phyloP scores from a whole-genome alignment of 805 yeast species.

The Candida sakaeoensis region DNA sequence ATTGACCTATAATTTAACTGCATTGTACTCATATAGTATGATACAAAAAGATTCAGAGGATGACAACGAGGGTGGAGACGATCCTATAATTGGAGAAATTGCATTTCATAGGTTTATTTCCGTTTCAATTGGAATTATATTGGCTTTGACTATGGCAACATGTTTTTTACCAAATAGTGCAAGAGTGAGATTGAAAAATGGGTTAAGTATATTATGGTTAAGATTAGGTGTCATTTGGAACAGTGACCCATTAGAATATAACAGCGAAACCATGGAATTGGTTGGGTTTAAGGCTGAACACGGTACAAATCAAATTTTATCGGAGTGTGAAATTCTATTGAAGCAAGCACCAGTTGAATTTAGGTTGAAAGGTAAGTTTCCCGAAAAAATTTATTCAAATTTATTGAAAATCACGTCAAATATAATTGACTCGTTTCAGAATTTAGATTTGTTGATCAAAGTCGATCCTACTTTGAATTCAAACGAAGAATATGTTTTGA shows the following conservation, averaged over 20 bases:
- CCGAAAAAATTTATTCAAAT: constrained; percentile 46
- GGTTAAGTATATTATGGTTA: constrained; percentile 69
- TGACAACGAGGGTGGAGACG: constrained; percentile 65
- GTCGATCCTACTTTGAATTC: constrained; percentile 52
- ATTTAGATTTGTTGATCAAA: constrained; percentile 63
- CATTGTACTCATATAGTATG: constrained; percentile 69
- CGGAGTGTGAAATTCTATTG: constrained; percentile 56
- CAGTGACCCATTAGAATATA: constrained; percentile 59
- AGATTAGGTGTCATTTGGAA: constrained; percentile 81
- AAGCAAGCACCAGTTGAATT: constrained; percentile 75
- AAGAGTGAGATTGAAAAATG: constrained; percentile 59
- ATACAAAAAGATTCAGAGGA: constrained; percentile 53
- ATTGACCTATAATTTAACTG: constrained; percentile 74
- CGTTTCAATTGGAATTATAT: constrained; percentile 66
- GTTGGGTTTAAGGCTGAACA: constrained; percentile 44
- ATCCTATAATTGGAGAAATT: constrained; percentile 67
- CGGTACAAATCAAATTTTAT: constrained; percentile 52
- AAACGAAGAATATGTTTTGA: constrained; percentile 55
- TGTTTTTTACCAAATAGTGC: constrained; percentile 74
- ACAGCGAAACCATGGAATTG: constrained; percentile 20
- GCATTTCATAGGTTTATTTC: constrained; percentile 76
- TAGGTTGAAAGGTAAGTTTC: constrained; percentile 71
- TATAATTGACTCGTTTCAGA: constrained; percentile 72
- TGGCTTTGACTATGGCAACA: constrained; percentile 72
- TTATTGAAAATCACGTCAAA: constrained; percentile 55